Base-by-base conservation (phyloP, 306 rosid species). In the Cajanus cajan region DNA sequence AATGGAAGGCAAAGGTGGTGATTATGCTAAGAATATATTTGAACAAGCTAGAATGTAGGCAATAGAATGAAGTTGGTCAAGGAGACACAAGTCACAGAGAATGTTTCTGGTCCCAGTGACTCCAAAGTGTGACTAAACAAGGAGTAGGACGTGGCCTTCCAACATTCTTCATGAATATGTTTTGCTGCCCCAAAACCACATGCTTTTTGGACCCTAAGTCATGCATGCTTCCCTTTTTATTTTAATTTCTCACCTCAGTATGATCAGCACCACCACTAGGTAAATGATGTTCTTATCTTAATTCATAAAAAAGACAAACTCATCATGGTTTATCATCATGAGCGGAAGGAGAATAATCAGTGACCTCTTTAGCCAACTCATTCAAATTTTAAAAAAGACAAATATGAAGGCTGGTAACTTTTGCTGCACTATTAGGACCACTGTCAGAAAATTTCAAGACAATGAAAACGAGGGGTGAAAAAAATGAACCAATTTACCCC, bases 51-150 rank as follows among this genome's bases (percentile, higher is more conserved):
- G 78, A 71, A 77, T 15, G 21, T 44, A 12, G 8, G 61, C 36
- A 71, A 70, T 39, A 43, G 37, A 75, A 12, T 54, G 81, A 54
- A 68, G 74, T 51, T 65, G 86, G 92, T 92, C 90, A 88, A 86
- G 88, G 95, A 83, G 96, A 92, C 93, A 90, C 28, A 63, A 48
- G 84, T 3, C 15, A 86, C 90, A 87, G 90, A 79, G 90, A 84
- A 86, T 90, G 94, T 92, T 87, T 85, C 87, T 77, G 91, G 88
- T 92, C 88, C 85, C 90, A 73, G 59, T 18, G 54, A 54, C 67
- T 76, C 39, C 47, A 82, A 80, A 79, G 51, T 58, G 44, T 74
- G 90, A 82, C 82, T 40, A 55, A 77, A 83, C 82, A 51, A 72
- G 75, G 64, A 61, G 82, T 77, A 86, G 78, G 34, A 62, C 76